Evolutionary conservation across 768 basidiomycete species (phyloP), one percentile per base, ranked within the genome.

Genomic region (Daedaleopsis nitida): DNA sequence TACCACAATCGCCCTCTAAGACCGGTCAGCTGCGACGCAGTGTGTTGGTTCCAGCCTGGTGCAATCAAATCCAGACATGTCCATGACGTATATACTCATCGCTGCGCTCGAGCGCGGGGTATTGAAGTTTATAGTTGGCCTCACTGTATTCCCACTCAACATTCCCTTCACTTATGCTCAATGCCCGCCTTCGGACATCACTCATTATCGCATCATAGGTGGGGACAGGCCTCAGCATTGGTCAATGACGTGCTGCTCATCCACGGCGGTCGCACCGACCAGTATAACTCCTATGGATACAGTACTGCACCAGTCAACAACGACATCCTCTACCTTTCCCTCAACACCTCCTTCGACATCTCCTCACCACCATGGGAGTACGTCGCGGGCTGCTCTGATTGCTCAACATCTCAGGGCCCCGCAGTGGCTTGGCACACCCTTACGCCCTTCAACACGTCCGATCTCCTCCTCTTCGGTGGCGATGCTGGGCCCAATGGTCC

Each of bases 181-280:
- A 32, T 32, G 27, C 27, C 27, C 27, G 27, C 11, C 35, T n/a
- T 14, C 12, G 14, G 17, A 21, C 52, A 16, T 34, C 27, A 37
- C n/a, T 48, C 10, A 48, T 45, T 27, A 13, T 27, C n/a, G 8
- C 19, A 27, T 12, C 17, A 4, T 58, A 95, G 94, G 78, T 96
- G 94, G 94, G 94, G 88, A 32, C 92, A 93, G 64, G 89, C 91
- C 5, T 75, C 78, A 0, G 81, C 85, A 19, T 68, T 88, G 45
- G 71, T 89, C 23, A 77, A 82, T 67, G 79, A 84, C 63, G 78
- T 78, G 12, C 77, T 96, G 45, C 86, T 86, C 70, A 76, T 95
- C 44, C 86, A 91, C 60, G 94, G 94, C 39, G 94, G 94, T 51
- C 86, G 92, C 71, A 88, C 86, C 43, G 91, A 94, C 73, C 78